Conservation (phyloP, 192 early-diverging fungal species). For the Umbelopsis ramanniana region DNA sequence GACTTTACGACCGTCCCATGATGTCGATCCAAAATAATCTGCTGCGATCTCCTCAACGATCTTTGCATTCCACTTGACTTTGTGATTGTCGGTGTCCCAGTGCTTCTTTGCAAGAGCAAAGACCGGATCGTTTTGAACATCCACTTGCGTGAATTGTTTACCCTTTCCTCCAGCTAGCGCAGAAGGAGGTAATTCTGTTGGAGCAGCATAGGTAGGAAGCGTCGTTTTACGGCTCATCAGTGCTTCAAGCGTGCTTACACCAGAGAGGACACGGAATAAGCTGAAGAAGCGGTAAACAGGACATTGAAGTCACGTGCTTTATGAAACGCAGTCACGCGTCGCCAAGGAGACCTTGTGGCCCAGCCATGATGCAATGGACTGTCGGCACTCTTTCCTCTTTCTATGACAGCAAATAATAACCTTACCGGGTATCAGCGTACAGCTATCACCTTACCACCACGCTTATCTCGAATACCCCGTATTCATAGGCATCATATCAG, state of each 20-base stretch:
- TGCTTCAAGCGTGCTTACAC: not conserved
- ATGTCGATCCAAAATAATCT: slow-evolving; percentile 54
- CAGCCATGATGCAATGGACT: not conserved
- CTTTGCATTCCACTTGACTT: slow-evolving; percentile 49
- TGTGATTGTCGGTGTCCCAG: slow-evolving; percentile 34
- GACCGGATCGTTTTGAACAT: slow-evolving; percentile 60
- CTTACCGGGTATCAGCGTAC: not conserved
- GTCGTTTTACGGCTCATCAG: slow-evolving; percentile 44
- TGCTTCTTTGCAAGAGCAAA: slow-evolving; percentile 44
- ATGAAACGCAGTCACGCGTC: not conserved
- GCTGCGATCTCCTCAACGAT: slow-evolving; percentile 67
- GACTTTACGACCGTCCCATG: slow-evolving; percentile 62
- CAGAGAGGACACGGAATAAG: no score
- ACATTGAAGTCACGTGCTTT: not conserved
- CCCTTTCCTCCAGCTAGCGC: slow-evolving; percentile 19
- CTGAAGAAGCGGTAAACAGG: not conserved
- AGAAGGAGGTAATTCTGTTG: slow-evolving; percentile 38
- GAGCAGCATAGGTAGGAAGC: slow-evolving; percentile 46
- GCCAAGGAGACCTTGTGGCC: not conserved
- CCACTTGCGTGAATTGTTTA: slow-evolving; percentile 53
- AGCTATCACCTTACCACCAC: not conserved
- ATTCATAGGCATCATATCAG: slow-evolving; percentile 2
- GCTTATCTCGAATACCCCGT: slow-evolving; percentile 13
- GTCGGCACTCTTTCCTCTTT: not conserved
- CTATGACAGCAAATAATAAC: not conserved